Percentiles rank a stretch among this genome's conserved stretches.
These are phyloP conservation scores for Russula abietina DNA, from an alignment of 768 basidiomycete species.

Conservation along the genomic window DNA sequence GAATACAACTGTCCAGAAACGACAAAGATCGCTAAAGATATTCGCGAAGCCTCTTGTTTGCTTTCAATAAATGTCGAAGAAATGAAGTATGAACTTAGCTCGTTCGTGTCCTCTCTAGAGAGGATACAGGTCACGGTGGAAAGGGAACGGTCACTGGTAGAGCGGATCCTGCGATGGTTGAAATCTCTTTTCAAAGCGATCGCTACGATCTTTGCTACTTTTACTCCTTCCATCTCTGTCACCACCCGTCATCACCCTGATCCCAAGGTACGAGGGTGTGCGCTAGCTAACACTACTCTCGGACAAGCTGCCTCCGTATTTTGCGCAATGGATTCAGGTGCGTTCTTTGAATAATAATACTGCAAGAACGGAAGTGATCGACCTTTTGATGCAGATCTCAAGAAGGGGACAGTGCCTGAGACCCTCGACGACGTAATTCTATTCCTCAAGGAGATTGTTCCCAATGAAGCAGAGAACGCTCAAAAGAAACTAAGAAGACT, in stretches of 20 bases:
- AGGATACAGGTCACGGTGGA: neutral
- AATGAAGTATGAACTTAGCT: neutral
- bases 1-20: slow-evolving; percentile 8
- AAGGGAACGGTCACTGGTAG: neutral
- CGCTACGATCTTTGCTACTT: slow-evolving; percentile 1
- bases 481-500: slow-evolving; percentile 6
- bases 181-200: slow-evolving; percentile 12
- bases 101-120: slow-evolving; percentile 12
- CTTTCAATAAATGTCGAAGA: slow-evolving; percentile 6
- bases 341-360: neutral
- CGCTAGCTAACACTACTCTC: slow-evolving; percentile 3
- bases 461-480: slow-evolving; percentile 8
- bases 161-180: slow-evolving; percentile 11
- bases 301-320: neutral
- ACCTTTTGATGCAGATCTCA: neutral
- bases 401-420: slow-evolving; percentile 1
- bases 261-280: no score
- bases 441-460: slow-evolving; percentile 14
- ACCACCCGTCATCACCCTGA: neutral
- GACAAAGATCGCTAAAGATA: slow-evolving; percentile 13
- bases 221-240: neutral
- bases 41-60: neutral
- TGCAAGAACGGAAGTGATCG: neutral
- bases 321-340: slow-evolving; percentile 6
- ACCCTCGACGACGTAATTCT: slow-evolving; percentile 7